Base-by-base conservation (phyloP, 1,139 yeast species). In the Eremothecium gossypii region DNA sequence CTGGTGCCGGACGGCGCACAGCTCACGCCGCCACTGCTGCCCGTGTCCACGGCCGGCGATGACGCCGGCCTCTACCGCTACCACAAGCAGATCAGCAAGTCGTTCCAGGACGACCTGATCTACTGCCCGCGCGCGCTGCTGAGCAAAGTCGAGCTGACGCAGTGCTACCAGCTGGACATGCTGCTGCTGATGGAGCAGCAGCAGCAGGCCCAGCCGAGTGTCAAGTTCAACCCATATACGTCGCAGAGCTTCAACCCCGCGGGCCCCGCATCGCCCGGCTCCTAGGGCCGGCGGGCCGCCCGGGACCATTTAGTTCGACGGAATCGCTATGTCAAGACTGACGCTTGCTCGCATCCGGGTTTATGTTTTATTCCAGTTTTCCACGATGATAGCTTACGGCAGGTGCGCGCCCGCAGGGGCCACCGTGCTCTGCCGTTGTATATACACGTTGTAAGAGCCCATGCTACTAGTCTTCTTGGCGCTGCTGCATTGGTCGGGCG, bases 221-320 rank as follows among this genome's bases (percentile, higher is more conserved):
- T 39, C 9, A 52, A 52, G 41, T 53, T 54, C 39, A 52, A 55
- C 42, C 57, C 60, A 17, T 53, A 51, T 41, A 52, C 53, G 46
- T 72, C 76, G 26, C 74, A 52, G 43, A 52, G 57, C 46, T 52
- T 51, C 41, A 56, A 52, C 39, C 59, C 58, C 51, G 31, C 40
- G 48, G 33, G 44, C 35, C 36, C 44, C 27, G 20, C 31, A 30
- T 30, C 41, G 41, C 27, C 30, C 27, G 20, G 5, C 38, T 8
- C 38, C 23, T 33, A 29, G 34, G 11, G 26, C 23, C 13, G 13
- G 31, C 31, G 23, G 23, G 23, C 23, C 23, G 23, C 23, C 23
- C 23, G 23, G 23, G 23, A 17, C 23, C 23, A 17, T 17, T 17
- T 17, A 17, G 23, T 17, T 17, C 23, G 23, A 17, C 23, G 23